These are phyloP conservation scores for Ogataea nakhonphanomensis DNA, from an alignment of 805 yeast genomes.

Conservation along the genomic window DNA sequence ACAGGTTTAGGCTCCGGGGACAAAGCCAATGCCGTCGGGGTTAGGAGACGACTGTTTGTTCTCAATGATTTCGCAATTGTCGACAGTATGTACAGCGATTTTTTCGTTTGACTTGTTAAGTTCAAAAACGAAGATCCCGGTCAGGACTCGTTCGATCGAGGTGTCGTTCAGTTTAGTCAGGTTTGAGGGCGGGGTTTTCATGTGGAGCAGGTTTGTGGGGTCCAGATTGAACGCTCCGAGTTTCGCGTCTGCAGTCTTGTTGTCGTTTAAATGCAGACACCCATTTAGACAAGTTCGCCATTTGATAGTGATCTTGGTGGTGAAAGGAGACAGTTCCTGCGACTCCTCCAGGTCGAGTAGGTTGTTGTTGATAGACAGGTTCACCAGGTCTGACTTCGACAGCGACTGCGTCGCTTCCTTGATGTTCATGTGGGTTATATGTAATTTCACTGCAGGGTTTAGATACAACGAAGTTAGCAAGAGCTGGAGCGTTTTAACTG, in stretches of 20 bases:
- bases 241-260: constrained; percentile 25
- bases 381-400: constrained; percentile 26
- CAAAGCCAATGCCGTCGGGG: constrained; percentile 19
- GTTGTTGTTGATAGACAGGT: constrained; percentile 25
- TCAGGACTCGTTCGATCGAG: constrained; percentile 36
- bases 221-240: constrained; percentile 26
- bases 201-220: constrained; percentile 17
- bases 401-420: constrained; percentile 29
- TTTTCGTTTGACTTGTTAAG: constrained; percentile 51
- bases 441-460: constrained; percentile 50
- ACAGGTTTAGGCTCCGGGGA: constrained; percentile 17
- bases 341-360: constrained; percentile 12
- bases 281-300: constrained; percentile 57
- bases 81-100: constrained; percentile 63
- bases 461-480: constrained; percentile 54
- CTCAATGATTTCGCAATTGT: constrained; percentile 59
- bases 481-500: constrained; percentile 54
- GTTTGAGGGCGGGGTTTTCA: not conserved
- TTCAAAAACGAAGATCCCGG: constrained; percentile 66
- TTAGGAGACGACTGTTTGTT: constrained; percentile 25
- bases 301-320: constrained; percentile 50
- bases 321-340: constrained; percentile 31
- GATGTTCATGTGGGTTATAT: constrained; percentile 41
- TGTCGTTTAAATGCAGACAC: constrained; percentile 43
- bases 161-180: constrained; percentile 5